Evolutionary conservation across 805 yeast genomes (phyloP).

Genomic region (Wickerhamomyces silvicola): DNA sequence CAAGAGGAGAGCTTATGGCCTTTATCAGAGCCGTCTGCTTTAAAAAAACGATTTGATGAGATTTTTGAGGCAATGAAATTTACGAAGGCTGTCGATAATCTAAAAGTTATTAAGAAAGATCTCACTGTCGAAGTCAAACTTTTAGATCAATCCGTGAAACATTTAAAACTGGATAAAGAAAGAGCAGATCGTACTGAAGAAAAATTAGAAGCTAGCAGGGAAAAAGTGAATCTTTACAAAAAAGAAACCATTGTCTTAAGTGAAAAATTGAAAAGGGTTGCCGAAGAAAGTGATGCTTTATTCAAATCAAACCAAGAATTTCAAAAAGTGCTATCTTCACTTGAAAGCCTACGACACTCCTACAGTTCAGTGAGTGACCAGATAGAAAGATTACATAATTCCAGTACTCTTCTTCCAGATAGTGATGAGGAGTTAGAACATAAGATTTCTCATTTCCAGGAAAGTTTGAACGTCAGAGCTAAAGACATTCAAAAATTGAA

Average conservation of each 20-base stretch:
- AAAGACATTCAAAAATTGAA: slow-evolving; percentile 22
- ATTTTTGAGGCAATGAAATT: slow-evolving; percentile 93
- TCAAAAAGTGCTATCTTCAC: slow-evolving; percentile 59
- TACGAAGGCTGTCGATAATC: slow-evolving; percentile 79
- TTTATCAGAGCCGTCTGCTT: slow-evolving; percentile 76
- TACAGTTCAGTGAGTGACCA: slow-evolving; percentile 42
- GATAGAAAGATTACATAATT: slow-evolving; percentile 40
- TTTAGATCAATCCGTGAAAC: slow-evolving; percentile 72
- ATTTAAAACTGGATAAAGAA: slow-evolving; percentile 64
- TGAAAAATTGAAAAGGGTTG: slow-evolving; percentile 42
- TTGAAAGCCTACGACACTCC: slow-evolving; percentile 50
- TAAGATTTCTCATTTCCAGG: slow-evolving; percentile 36
- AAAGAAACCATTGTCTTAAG: slow-evolving; percentile 45
- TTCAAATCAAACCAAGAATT: slow-evolving; percentile 78
- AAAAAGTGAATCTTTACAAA: slow-evolving; percentile 38
- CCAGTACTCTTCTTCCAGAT: slow-evolving; percentile 42
- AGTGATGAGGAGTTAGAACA: slow-evolving; percentile 33
- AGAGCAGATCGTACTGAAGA: slow-evolving; percentile 56
- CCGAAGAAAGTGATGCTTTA: slow-evolving; percentile 52
- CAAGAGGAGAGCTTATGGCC: slow-evolving; percentile 99
- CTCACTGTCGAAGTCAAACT: slow-evolving; percentile 69
- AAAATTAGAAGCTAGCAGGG: slow-evolving; percentile 37
- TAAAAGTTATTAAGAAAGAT: slow-evolving; percentile 73
- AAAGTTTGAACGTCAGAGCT: slow-evolving; percentile 23
- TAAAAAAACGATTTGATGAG: slow-evolving; percentile 92